Evolutionary conservation across 2,329 filamentous ascomycete species (phyloP).

Genomic region (Colletotrichum gloeosporioides): DNA sequence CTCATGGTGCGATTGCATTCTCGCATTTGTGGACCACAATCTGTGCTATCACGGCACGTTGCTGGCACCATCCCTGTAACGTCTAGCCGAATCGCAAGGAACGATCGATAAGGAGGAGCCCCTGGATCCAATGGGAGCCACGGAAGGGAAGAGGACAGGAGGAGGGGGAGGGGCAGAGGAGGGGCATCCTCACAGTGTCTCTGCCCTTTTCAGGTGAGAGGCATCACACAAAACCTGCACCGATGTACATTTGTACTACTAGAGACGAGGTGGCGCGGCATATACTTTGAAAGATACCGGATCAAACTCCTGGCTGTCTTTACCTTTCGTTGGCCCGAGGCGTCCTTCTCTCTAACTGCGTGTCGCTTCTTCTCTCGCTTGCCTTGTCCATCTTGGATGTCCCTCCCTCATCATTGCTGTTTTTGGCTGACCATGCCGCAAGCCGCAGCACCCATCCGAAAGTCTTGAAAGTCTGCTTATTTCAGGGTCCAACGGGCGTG

Average conservation of each 20-base stretch:
- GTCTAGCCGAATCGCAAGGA: neutral
- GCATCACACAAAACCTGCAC: neutral
- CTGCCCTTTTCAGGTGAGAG: neutral
- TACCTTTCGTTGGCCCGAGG: neutral
- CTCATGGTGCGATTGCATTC: slow-evolving; percentile 10
- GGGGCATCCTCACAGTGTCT: neutral
- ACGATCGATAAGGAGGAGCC: slow-evolving; percentile 1
- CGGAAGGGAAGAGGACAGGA: neutral
- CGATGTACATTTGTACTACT: neutral
- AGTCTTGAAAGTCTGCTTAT: neutral
- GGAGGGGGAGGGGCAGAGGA: neutral
- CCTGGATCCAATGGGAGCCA: neutral
- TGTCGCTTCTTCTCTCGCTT: neutral
- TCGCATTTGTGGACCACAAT: slow-evolving; percentile 5
- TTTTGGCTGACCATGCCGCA: neutral
- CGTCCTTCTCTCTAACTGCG: neutral
- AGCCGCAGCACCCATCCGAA: neutral
- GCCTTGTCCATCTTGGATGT: neutral
- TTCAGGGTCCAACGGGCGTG: slow-evolving; percentile 19
- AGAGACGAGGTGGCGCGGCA: neutral
- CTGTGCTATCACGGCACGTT: neutral
- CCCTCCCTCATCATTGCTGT: neutral
- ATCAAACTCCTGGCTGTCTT: neutral
- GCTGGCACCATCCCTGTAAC: neutral
- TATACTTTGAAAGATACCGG: neutral